These are phyloP conservation scores for Dendrostoma leiphaemia DNA, from an alignment of 2,329 filamentous ascomycete genomes.

Conservation along the genomic window DNA sequence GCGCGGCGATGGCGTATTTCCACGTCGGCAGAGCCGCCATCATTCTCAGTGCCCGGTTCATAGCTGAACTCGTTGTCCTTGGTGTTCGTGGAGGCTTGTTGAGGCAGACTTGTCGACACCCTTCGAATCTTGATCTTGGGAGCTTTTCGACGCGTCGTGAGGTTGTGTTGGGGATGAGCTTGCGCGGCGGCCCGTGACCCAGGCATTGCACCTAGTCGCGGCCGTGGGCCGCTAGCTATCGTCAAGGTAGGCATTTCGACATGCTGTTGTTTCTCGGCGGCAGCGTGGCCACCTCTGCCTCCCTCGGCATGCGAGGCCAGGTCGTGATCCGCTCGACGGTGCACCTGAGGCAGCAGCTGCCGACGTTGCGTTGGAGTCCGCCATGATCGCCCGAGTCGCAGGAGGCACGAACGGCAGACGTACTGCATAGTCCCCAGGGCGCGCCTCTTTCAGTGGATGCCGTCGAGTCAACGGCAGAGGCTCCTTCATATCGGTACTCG, in stretches of 20 bases:
- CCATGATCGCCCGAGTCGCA: conserved; percentile 18
- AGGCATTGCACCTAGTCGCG: not conserved
- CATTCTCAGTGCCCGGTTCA: too few species aligned
- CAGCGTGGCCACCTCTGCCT: not conserved
- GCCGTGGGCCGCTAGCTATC: not conserved
- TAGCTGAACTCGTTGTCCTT: too few species aligned
- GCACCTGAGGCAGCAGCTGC: not conserved
- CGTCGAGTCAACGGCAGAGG: conserved; percentile 13
- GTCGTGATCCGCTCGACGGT: conserved; percentile 1
- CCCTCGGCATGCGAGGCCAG: not conserved
- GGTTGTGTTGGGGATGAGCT: too few species aligned
- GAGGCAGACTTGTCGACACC: too few species aligned
- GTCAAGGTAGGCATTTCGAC: not conserved
- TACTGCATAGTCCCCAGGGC: conserved; percentile 17
- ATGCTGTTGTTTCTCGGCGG: not conserved
- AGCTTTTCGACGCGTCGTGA: too few species aligned
- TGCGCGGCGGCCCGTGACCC: too few species aligned
- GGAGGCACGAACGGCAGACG: conserved; percentile 17
- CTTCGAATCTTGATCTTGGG: too few species aligned
- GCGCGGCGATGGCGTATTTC: too few species aligned
- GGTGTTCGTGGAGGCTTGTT: too few species aligned
- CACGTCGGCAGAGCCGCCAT: too few species aligned
- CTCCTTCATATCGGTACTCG: conserved; percentile 12
- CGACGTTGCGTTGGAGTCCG: conserved; percentile 1
- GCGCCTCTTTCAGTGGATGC: conserved; percentile 9